Evolutionary conservation across 1,284 basidiomycete species (phyloP).

Genomic region (Ganoderma sinense): DNA sequence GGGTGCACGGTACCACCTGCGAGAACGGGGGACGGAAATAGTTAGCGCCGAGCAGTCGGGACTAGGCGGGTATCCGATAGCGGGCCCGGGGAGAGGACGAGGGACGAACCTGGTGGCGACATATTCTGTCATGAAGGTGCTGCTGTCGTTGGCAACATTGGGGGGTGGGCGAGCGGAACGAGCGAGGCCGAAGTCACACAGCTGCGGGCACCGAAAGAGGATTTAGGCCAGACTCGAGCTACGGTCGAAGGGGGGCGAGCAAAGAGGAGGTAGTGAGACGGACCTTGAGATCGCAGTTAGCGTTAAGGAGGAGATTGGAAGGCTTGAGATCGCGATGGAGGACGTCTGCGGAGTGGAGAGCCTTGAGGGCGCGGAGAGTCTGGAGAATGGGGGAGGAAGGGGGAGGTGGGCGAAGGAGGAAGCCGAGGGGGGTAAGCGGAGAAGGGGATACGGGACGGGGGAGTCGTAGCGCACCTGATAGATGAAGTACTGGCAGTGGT

Average conservation of each 20-base stretch:
- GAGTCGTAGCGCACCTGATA: constrained; percentile 85
- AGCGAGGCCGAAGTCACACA: constrained; percentile 95
- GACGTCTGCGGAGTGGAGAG: constrained; percentile 90
- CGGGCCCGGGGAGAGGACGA: background rate
- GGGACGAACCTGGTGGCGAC: constrained; percentile 77
- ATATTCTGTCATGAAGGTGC: constrained; percentile 95
- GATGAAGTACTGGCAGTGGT: constrained; percentile 95
- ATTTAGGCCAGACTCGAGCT: constrained; percentile 67
- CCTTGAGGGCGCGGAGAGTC: constrained; percentile 91
- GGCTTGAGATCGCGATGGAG: constrained; percentile 93
- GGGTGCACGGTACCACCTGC: constrained; percentile 93
- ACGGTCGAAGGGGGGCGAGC: constrained; percentile 91
- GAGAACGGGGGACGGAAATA: constrained; percentile 5
- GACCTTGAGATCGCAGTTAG: constrained; percentile 95
- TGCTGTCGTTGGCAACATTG: constrained; percentile 81
- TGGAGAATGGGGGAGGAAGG: constrained; percentile 39
- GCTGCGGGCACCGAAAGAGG: constrained; percentile 59
- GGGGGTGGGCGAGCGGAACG: constrained; percentile 84
- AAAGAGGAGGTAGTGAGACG: constrained; percentile 71
- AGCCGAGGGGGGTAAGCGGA: background rate
- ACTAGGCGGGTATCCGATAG: constrained; percentile 9
- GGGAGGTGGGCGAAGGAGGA: background rate
- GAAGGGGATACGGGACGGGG: constrained; percentile 2
- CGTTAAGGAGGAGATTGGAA: constrained; percentile 90
- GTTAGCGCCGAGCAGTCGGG: constrained; percentile 14